Evolutionary conservation across 192 early-diverging fungal species (phyloP).

Genomic region (Glomus cerebriforme): DNA sequence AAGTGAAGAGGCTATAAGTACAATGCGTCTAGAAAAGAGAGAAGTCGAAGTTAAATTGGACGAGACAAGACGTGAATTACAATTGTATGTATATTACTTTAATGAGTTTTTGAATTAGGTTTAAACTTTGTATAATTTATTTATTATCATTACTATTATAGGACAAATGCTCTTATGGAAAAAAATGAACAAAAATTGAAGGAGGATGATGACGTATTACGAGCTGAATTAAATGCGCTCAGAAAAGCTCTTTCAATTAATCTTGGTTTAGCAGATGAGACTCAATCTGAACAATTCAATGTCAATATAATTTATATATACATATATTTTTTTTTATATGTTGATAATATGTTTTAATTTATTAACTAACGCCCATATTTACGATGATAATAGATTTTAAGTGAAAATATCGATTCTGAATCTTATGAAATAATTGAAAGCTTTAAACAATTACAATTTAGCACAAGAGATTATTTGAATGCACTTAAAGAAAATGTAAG

Average conservation of each 20-base stretch:
- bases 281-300: neutral
- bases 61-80: slow-evolving; percentile 36
- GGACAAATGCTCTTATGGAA: slow-evolving; percentile 35
- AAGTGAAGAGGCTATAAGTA: slow-evolving; percentile 45
- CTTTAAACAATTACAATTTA: slow-evolving; percentile 24
- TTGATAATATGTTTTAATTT: neutral
- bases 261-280: slow-evolving; percentile 35
- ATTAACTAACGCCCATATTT: neutral
- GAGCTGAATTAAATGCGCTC: slow-evolving; percentile 35
- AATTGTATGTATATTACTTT: slow-evolving; percentile 31
- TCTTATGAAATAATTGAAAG: slow-evolving; percentile 35
- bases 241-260: slow-evolving; percentile 38
- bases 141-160: neutral
- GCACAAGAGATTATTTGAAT: slow-evolving; percentile 17
- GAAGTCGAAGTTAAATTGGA: slow-evolving; percentile 41
- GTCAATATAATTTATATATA: neutral
- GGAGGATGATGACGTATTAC: slow-evolving; percentile 28
- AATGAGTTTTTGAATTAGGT: neutral
- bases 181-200: slow-evolving; percentile 34
- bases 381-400: slow-evolving; percentile 18
- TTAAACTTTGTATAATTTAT: neutral
- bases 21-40: slow-evolving; percentile 42
- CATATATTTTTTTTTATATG: neutral
- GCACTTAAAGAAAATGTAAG: slow-evolving; percentile 29
- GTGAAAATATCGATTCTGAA: slow-evolving; percentile 34